phyloP scores from a whole-genome alignment of 441 rosid genomes.

The Gossypium laxum region DNA sequence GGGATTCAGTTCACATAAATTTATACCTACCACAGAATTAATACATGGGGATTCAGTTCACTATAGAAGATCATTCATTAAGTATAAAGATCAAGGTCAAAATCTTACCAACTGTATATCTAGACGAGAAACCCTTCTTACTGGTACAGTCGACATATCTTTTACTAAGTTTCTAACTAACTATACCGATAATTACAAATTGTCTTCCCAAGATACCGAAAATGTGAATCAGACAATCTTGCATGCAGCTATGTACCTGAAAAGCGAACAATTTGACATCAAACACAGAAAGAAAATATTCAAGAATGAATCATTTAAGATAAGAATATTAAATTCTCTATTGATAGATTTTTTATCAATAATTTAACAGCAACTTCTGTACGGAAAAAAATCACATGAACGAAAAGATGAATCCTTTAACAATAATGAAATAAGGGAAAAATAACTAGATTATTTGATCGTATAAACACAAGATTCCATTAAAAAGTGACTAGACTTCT shows the following conservation, averaged over 20 bases:
- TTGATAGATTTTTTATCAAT: not conserved
- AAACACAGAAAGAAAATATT: not conserved
- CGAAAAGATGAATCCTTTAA: not conserved
- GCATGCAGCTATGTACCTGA: not conserved
- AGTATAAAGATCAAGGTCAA: conserved; percentile 7
- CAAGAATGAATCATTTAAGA: not conserved
- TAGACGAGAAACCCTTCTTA: conserved; percentile 66
- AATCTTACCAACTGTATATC: conserved; percentile 66
- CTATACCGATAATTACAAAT: not conserved
- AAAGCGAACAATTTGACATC: not conserved
- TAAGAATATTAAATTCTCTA: not conserved
- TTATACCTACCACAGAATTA: not conserved
- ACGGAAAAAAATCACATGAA: not conserved
- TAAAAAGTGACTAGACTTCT: not conserved
- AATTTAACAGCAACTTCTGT: not conserved
- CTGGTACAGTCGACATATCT: conserved; percentile 61
- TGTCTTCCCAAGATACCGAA: not conserved
- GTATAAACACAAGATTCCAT: not conserved
- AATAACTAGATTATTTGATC: not conserved
- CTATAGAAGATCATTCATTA: not conserved
- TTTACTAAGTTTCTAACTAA: not conserved
- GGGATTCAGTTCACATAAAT: not conserved
- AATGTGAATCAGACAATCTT: not conserved
- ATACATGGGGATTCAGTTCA: not conserved
- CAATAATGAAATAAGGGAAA: not conserved